These are phyloP conservation scores for Jatropha curcas DNA, from an alignment of 345 rosid genomes.

Conservation along the genomic window DNA sequence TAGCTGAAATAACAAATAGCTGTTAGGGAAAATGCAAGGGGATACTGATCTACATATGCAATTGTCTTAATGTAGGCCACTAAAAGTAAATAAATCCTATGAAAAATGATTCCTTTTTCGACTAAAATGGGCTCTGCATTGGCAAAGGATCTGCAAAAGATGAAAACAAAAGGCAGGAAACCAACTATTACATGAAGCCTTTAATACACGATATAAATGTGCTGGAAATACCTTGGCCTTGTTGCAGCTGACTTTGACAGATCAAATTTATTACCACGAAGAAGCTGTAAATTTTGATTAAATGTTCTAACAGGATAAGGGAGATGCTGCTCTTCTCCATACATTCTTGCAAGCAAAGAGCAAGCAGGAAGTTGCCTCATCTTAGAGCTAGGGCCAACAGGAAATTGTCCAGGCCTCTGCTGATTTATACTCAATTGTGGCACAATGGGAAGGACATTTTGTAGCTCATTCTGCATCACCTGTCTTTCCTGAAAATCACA, in stretches of 20 bases:
- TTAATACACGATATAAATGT: not conserved
- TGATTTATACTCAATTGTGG: constrained; percentile 6
- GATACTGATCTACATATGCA: not conserved
- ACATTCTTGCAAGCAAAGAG: constrained; percentile 8
- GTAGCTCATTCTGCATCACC: constrained; percentile 8
- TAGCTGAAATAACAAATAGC: constrained; percentile 23
- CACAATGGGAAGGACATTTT: constrained; percentile 3
- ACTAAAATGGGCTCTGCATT: not conserved
- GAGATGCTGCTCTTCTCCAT: constrained; percentile 12
- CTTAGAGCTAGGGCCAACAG: not conserved
- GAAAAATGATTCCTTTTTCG: not conserved
- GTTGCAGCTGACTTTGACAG: constrained; percentile 8
- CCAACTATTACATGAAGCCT: not conserved
- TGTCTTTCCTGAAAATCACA: constrained; percentile 18
- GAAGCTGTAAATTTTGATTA: constrained; percentile 12
- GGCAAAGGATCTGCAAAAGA: not conserved
- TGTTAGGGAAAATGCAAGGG: not conserved
- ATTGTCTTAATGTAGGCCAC: no score
- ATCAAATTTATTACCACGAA: constrained; percentile 16
- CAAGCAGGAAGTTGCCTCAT: constrained; percentile 9
- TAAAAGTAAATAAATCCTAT: not conserved
- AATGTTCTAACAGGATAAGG: not conserved
- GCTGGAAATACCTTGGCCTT: constrained; percentile 21
- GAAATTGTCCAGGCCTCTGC: constrained; percentile 20
- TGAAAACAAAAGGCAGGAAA: not conserved